A percentile compares a stretch with the other conserved stretches of the same genome.
phyloP scores from a whole-genome alignment of 352 stramenopile genomes.

The Phytopythium kandeliae region DNA sequence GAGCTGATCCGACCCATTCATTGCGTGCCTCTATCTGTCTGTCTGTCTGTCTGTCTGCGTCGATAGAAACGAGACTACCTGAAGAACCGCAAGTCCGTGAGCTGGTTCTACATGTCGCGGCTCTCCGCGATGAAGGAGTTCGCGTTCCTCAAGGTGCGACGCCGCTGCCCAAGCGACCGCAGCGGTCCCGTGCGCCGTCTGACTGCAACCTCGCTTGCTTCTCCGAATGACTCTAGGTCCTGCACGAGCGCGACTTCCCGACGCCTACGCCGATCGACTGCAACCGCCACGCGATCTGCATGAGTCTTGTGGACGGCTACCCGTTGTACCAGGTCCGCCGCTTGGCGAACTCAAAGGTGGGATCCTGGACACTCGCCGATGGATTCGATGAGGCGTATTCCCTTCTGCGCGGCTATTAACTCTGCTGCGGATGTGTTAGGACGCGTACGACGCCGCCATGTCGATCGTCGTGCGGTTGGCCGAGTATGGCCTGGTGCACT shows the following conservation, averaged over 20 bases:
- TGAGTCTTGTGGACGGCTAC: slow-evolving; percentile 94
- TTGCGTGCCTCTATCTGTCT: no score
- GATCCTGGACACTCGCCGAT: no score
- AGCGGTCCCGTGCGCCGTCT: not conserved
- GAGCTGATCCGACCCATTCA: no score
- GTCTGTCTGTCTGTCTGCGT: no score
- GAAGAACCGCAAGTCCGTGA: slow-evolving; percentile 91
- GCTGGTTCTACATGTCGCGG: slow-evolving; percentile 99
- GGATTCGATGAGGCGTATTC: no score
- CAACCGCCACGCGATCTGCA: slow-evolving; percentile 97
- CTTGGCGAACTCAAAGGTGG: slow-evolving; percentile 88
- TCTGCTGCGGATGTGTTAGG: slow-evolving; percentile 20
- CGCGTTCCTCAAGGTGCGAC: slow-evolving; percentile 95
- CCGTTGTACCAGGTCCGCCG: slow-evolving; percentile 94
- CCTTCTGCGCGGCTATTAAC: no score
- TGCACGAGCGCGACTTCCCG: slow-evolving; percentile 97
- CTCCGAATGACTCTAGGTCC: slow-evolving; percentile 27
- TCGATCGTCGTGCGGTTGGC: slow-evolving; percentile 96
- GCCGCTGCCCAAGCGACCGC: not conserved
- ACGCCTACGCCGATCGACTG: slow-evolving; percentile 96
- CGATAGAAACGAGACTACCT: slow-evolving; percentile 98
- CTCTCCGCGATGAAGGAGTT: slow-evolving; percentile 98
- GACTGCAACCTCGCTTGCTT: not conserved
- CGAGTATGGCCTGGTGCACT: slow-evolving; percentile 98
- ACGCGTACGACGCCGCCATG: slow-evolving; percentile 95